phyloP scores from a whole-genome alignment of 108 stramenopile genomes.

The Conticribra weissflogii region DNA sequence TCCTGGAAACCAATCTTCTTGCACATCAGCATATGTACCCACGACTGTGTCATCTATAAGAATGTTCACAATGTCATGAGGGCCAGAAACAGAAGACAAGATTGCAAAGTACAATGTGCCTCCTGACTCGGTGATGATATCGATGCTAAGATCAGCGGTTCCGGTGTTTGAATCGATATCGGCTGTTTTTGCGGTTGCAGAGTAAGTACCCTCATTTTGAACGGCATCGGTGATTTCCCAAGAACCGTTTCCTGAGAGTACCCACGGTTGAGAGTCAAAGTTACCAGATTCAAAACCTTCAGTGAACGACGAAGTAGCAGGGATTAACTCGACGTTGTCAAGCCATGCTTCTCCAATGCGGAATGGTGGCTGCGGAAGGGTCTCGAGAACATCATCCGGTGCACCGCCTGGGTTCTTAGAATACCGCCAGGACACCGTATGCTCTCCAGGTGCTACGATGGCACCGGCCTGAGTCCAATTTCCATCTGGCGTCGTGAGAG shows the following conservation, averaged over 20 bases:
- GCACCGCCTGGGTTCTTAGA: constrained; percentile 36
- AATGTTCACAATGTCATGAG: constrained; percentile 36
- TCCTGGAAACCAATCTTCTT: constrained; percentile 26
- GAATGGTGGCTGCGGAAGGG: constrained; percentile 21
- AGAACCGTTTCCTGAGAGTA: constrained; percentile 35
- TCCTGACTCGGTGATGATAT: constrained; percentile 48
- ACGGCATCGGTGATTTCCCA: constrained; percentile 41
- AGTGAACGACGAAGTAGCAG: constrained; percentile 23
- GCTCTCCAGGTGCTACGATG: constrained; percentile 35
- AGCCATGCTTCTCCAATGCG: constrained; percentile 49
- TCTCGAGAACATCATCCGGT: constrained; percentile 30
- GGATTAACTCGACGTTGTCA: constrained; percentile 42
- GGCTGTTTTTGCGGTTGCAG: constrained; percentile 31
- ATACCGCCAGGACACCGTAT: constrained; percentile 41
- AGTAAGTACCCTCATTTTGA: constrained; percentile 24
- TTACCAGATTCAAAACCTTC: constrained; percentile 45
- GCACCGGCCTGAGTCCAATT: constrained; percentile 43
- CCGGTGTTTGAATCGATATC: constrained; percentile 33
- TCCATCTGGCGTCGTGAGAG: constrained; percentile 20
- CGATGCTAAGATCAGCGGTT: constrained; percentile 37
- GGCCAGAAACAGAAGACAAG: constrained; percentile 26
- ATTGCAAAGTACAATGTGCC: constrained; percentile 23
- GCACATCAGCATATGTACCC: constrained; percentile 9
- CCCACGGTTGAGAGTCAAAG: constrained; percentile 39
- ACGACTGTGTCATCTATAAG: constrained; percentile 29